phyloP scores from a whole-genome alignment of 345 rosid genomes.

The Populus deltoides region DNA sequence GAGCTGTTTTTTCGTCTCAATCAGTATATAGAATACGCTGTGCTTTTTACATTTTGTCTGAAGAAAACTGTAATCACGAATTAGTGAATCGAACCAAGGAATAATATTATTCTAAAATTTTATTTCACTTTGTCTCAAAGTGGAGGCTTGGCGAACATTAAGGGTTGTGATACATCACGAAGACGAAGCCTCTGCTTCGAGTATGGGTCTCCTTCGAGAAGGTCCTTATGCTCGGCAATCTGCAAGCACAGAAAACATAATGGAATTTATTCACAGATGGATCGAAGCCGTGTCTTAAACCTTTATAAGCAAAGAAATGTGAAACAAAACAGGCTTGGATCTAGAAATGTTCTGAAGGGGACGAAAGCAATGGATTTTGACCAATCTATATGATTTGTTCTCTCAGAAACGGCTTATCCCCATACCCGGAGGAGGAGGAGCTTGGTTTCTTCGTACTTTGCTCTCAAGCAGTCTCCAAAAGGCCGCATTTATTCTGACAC shows the following conservation, averaged over 20 bases:
- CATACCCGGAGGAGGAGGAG: conserved; percentile 72
- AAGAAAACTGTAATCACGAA: no score
- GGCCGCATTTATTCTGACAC: conserved; percentile 72
- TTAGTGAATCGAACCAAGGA: no score
- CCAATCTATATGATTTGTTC: not conserved
- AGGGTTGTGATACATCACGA: conserved; percentile 93
- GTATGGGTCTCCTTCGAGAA: conserved; percentile 93
- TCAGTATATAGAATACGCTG: no score
- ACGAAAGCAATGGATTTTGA: not conserved
- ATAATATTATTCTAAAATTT: no score
- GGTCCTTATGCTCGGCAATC: conserved; percentile 93
- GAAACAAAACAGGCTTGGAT: not conserved
- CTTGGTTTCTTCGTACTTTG: conserved; percentile 77
- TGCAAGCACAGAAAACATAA: conserved; percentile 14
- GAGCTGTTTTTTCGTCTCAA: no score
- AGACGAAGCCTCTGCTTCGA: conserved; percentile 88
- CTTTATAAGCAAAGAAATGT: not conserved
- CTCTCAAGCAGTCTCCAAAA: conserved; percentile 67
- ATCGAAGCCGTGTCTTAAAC: not conserved
- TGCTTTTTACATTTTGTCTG: no score
- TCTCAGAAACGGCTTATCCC: not conserved
- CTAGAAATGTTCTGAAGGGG: not conserved
- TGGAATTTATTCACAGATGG: not conserved
- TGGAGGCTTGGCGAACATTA: conserved; percentile 89
- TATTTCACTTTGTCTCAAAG: conserved; percentile 35